Conservation (phyloP, 768 basidiomycete species). For the Chalciporus chontae region DNA sequence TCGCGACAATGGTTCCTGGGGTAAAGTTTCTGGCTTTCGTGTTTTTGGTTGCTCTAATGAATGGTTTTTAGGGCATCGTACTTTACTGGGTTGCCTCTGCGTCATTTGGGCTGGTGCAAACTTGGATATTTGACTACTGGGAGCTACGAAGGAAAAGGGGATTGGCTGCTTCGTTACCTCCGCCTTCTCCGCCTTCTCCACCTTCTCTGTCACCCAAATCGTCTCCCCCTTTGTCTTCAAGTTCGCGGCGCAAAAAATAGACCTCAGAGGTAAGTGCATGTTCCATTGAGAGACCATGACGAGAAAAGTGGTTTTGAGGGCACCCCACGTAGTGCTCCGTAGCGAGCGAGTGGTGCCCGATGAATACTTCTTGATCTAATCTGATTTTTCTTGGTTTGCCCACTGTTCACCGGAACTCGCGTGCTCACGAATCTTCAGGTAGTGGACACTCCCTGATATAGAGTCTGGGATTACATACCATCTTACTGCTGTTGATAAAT, state of each 20-base stretch:
- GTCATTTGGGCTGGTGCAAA: slow-evolving; percentile 67
- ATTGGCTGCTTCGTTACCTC: slow-evolving; percentile 2
- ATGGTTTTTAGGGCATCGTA: slow-evolving; percentile 45
- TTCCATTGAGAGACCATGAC: slow-evolving; percentile 47
- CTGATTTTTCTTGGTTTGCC: slow-evolving; percentile 45
- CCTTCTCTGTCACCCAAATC: not conserved
- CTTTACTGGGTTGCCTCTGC: slow-evolving; percentile 81
- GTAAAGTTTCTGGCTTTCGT: slow-evolving; percentile 36
- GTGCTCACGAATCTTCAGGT: slow-evolving; percentile 9
- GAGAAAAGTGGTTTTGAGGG: slow-evolving; percentile 72
- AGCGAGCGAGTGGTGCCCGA: slow-evolving; percentile 41
- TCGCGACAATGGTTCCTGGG: slow-evolving; percentile 69
- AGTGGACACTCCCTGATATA: not conserved
- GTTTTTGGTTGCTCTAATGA: not conserved
- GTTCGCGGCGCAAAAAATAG: slow-evolving; percentile 14
- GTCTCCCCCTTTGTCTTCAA: not conserved
- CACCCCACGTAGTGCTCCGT: slow-evolving; percentile 40
- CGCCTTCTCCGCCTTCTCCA: not conserved
- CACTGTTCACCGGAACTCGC: not conserved
- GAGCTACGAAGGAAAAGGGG: slow-evolving; percentile 40
- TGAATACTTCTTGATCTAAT: slow-evolving; percentile 90
- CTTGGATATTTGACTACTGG: slow-evolving; percentile 69
- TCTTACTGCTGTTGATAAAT: not conserved
- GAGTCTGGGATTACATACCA: not conserved
- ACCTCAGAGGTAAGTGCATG: slow-evolving; percentile 14